Percentiles rank a stretch among this genome's conserved stretches.
Evolutionary conservation across 345 rosid genomes (phyloP).

Genomic region (Ceriops decandra): DNA sequence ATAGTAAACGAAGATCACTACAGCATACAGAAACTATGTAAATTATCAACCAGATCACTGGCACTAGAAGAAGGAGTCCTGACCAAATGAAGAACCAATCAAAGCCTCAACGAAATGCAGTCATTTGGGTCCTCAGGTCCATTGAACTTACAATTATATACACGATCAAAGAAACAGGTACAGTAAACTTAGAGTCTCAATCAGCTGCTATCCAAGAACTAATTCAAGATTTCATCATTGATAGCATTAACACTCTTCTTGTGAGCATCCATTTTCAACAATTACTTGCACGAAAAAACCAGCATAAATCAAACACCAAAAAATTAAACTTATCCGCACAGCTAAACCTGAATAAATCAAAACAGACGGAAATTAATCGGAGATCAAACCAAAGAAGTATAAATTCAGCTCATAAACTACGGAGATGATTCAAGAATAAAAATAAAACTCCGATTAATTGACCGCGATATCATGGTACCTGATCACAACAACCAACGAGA

Average conservation of each 20-base stretch:
- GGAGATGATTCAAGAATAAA: background rate
- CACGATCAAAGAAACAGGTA: background rate
- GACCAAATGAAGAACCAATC: no score
- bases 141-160: background rate
- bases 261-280: background rate
- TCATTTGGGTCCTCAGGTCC: no score
- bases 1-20: background rate
- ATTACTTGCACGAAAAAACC: background rate
- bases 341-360: background rate
- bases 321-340: background rate
- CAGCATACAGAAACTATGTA: background rate
- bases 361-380: background rate
- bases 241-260: background rate
- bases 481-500: slow-evolving; percentile 1
- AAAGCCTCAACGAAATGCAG: no score
- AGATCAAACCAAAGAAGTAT: slow-evolving; percentile 7
- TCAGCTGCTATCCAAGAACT: background rate
- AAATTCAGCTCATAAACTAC: background rate
- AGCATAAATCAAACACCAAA: background rate
- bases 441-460: background rate
- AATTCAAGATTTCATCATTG: background rate
- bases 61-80: no score
- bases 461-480: slow-evolving; percentile 4
- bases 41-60: background rate
- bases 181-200: background rate